Conservation (phyloP, 768 basidiomycete genomes). For the Boletus rex-veris region DNA sequence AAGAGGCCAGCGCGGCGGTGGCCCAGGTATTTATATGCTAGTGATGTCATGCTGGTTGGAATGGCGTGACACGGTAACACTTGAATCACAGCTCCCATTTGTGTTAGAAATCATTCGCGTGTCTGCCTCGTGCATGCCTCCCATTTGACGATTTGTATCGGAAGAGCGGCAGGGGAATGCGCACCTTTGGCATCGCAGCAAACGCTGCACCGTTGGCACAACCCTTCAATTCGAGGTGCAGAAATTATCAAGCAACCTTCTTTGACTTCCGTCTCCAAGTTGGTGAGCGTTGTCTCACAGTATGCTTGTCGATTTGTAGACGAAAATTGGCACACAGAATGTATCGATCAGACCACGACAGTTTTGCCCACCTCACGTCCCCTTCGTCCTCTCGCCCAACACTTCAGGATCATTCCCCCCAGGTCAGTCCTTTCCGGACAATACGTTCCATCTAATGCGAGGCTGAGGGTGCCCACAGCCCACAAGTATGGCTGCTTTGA, state of each 20-base stretch:
- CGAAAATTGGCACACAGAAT: constrained; percentile 11
- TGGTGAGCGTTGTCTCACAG: constrained; percentile 8
- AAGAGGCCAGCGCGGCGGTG: not conserved
- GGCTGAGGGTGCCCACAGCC: constrained; percentile 11
- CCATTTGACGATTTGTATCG: not conserved
- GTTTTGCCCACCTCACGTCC: constrained; percentile 4
- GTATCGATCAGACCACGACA: constrained; percentile 15
- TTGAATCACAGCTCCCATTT: no score
- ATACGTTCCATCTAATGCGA: not conserved
- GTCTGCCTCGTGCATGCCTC: constrained; percentile 20
- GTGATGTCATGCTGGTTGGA: no score
- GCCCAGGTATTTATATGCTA: not conserved
- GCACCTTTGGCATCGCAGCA: not conserved
- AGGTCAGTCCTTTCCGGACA: constrained; percentile 11
- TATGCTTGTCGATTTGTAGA: not conserved
- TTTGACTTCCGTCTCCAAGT: not conserved
- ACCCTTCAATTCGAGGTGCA: not conserved
- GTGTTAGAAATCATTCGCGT: not conserved
- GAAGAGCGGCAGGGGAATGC: not conserved
- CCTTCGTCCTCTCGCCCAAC: constrained; percentile 9
- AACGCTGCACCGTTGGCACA: not conserved
- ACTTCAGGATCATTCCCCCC: not conserved
- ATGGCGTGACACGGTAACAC: no score
- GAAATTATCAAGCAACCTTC: not conserved
- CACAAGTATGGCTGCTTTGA: constrained; percentile 1